Base-by-base conservation (phyloP, 805 yeast species). In the Barnettozyma salicaria region DNA sequence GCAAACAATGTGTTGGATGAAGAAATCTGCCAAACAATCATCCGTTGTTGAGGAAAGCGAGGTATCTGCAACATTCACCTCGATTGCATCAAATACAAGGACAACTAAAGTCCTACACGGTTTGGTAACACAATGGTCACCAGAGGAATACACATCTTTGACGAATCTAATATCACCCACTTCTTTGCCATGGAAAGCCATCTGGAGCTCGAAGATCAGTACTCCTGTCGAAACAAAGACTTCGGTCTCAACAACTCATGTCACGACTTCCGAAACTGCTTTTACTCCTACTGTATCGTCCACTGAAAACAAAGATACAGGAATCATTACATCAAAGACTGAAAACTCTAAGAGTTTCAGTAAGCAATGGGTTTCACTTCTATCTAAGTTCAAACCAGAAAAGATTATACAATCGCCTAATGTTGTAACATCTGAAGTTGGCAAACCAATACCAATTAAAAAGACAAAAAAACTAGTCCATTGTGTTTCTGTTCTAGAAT, bases 1-100 rank as follows among this genome's bases (percentile, higher is more conserved):
- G 8, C 55, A 51, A 26, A 52, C 56, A 3, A 41, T 52, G 34
- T 37, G 20, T 16, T 53, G 58, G 58, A 51, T 53, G 52, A 49
- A 39, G 18, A 41, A 44, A 37, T 47, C 53, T 34, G 30, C 52
- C 19, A 34, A 36, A 10, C 37, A 37, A 4, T 32, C 34, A 12
- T 33, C 41, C 10, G 26, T 20, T n/a, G 31, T 19, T n/a, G 31
- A 19, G 17, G 33, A 35, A 25, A 27, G 33, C 9, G 35, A 20
- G 4, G 30, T 35, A 23, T 31, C 42, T n/a, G 34, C 37, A 7
- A 20, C 14, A n/a, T 30, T 19, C 25, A 32, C 31, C 6, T 18
- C 38, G 13, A 26, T 31, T n/a, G n/a, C n/a, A n/a, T 12, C 29
- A 13, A 12, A 16, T 16, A 21, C 31, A 6, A 27, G 13, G 8